Base-by-base conservation (phyloP, 306 rosid species). In the Mimosa pudica region DNA sequence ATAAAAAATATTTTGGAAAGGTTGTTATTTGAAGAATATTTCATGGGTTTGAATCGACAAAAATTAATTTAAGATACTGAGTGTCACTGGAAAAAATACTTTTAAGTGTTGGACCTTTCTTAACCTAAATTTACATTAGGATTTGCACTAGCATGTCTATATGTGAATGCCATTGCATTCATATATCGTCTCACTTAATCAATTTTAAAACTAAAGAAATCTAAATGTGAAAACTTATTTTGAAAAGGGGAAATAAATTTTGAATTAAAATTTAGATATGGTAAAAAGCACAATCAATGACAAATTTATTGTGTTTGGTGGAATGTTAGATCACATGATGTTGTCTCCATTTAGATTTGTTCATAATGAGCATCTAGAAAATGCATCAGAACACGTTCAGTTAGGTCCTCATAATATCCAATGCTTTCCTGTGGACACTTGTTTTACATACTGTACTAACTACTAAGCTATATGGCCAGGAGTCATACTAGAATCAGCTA, bases 301-400 rank as follows among this genome's bases (percentile, higher is more conserved):
- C 73, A 41, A 42, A 2, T 68, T 68, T 5, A 18, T 44, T 8
- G 10, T 42, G 54, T 51, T 72, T 72, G 47, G 45, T 16, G 8
- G 32, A 17, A 72, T 8, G 45, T 51, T 20, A 52, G 62, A 72
- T 51, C 7, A 52, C 10, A 68, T 51, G 48, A 72, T 51, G 17
- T 33, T 47, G 76, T 72, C 48, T 72, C 48, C 63, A 51, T 51
- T 72, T 32, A 52, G 61, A 30, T 24, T 44, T 71, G 13, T 4
- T 2, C 76, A 72, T 72, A 30, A 72, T 51, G 30, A 32, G 24
- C 9, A 33, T 72, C 30, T 72, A 4, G 17, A 61, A 10, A 61
- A 61, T 30, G 66, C 38, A 10, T 61, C 14, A 61, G 9, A 61
- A 61, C 7, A 61, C 10, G 7, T 17, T 38, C 42, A 38, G 5